Evolutionary conservation across 345 rosid genomes (phyloP).

Genomic region (Cardamine occulta): DNA sequence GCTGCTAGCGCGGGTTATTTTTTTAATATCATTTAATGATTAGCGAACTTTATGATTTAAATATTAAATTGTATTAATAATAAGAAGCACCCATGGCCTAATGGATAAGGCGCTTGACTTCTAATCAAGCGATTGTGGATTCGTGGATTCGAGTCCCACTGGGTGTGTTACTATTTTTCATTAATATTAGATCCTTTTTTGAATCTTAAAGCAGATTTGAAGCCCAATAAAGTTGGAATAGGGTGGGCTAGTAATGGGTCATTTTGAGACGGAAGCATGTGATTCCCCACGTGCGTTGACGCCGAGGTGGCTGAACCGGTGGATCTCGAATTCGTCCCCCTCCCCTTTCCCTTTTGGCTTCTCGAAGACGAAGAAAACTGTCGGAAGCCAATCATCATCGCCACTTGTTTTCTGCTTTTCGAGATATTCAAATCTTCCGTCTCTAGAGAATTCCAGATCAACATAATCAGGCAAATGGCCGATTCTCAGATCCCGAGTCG

Average conservation of each 20-base stretch:
- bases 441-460: slow-evolving; percentile 28
- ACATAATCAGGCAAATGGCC: slow-evolving; percentile 21
- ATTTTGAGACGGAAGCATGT: slow-evolving; percentile 16
- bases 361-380: slow-evolving; percentile 26
- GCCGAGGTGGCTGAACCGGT: slow-evolving; percentile 23
- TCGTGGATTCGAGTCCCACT: slow-evolving; percentile 45
- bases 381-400: slow-evolving; percentile 34
- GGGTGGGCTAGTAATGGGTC: slow-evolving; percentile 23
- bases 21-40: too few relatives aligned
- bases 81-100: slow-evolving; percentile 43
- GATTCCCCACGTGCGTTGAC: slow-evolving; percentile 23
- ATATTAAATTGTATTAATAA: not conserved
- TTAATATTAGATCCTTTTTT: not conserved
- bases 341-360: not conserved
- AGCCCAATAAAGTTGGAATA: not conserved
- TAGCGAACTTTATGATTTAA: too few relatives aligned
- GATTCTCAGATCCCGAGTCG: slow-evolving; percentile 30
- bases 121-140: slow-evolving; percentile 50
- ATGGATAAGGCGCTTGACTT: slow-evolving; percentile 50
- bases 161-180: slow-evolving; percentile 4
- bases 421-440: slow-evolving; percentile 17
- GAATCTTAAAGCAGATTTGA: too few relatives aligned
- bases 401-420: slow-evolving; percentile 20
- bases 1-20: too few relatives aligned
- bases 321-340: slow-evolving; percentile 23